These are phyloP conservation scores for Colletotrichum tamarilloi DNA, from an alignment of 2,329 filamentous ascomycete species.

Conservation along the genomic window DNA sequence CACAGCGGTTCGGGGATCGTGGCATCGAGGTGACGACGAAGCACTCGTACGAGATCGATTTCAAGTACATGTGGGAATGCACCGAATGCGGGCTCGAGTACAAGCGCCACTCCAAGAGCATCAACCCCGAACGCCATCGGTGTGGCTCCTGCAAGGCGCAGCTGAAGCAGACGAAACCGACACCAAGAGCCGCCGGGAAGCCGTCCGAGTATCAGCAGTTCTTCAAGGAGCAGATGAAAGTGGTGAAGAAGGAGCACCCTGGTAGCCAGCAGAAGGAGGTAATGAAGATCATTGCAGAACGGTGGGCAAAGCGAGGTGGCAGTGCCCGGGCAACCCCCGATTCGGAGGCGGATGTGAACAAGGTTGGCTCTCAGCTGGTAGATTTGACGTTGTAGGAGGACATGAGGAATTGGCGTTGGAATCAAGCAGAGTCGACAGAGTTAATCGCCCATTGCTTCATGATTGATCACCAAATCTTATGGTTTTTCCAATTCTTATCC, in stretches of 20 bases:
- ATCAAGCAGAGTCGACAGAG: neutral
- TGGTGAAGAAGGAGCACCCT: conserved; percentile 67
- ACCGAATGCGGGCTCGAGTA: conserved; percentile 75
- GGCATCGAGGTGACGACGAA: conserved; percentile 87
- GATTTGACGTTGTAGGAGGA: conserved; percentile 9
- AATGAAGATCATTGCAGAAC: conserved; percentile 74
- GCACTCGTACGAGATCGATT: conserved; percentile 90
- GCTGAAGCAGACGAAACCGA: conserved; percentile 83
- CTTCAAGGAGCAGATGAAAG: conserved; percentile 75
- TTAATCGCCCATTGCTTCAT: neutral
- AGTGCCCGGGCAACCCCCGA: conserved; percentile 37
- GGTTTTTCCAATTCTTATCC: neutral
- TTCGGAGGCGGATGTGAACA: conserved; percentile 5
- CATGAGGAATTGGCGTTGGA: neutral
- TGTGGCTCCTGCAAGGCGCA: conserved; percentile 81
- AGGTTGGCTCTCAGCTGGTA: conserved; percentile 8
- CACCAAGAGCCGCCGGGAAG: conserved; percentile 62
- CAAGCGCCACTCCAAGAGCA: conserved; percentile 87
- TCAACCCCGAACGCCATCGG: conserved; percentile 76
- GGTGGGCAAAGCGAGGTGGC: conserved; percentile 66
- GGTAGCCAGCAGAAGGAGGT: conserved; percentile 72
- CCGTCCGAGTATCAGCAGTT: conserved; percentile 61
- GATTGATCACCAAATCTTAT: neutral
- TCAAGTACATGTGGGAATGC: conserved; percentile 92
- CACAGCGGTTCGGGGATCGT: conserved; percentile 65